Evolutionary conservation across 441 rosid genomes (phyloP).

Genomic region (Adansonia rubrostipa): DNA sequence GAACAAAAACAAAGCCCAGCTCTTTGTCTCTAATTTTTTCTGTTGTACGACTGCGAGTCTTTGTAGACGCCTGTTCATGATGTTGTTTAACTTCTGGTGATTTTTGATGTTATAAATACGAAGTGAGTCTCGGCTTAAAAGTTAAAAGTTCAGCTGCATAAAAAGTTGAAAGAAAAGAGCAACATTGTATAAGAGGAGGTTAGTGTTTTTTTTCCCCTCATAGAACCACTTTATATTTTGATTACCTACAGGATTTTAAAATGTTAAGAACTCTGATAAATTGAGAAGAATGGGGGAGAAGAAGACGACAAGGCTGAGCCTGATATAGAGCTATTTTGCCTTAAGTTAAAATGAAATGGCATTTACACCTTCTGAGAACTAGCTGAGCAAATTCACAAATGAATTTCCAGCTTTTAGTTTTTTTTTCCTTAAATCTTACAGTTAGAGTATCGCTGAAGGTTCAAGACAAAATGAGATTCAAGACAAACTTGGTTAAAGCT

Average conservation of each 20-base stretch:
- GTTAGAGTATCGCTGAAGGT: constrained; percentile 42
- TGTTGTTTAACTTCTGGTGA: constrained; percentile 31
- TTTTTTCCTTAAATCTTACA: constrained; percentile 12
- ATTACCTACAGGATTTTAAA: background rate
- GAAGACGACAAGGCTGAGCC: constrained; percentile 9
- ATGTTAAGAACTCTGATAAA: constrained; percentile 3
- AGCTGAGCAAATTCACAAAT: background rate
- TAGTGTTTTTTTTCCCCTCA: constrained; percentile 21
- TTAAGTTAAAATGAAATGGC: background rate
- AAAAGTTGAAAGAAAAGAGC: background rate
- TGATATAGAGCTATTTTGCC: background rate
- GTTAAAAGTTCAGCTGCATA: constrained; percentile 21
- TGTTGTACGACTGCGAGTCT: background rate
- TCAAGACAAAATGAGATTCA: constrained; percentile 33
- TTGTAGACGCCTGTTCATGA: background rate
- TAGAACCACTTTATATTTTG: constrained; percentile 22
- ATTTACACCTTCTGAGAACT: background rate
- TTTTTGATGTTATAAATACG: constrained; percentile 20
- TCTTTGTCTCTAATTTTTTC: background rate
- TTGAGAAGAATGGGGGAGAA: constrained; percentile 1
- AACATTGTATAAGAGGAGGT: constrained; percentile 31
- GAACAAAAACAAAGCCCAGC: background rate
- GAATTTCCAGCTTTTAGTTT: constrained; percentile 30
- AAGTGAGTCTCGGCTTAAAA: constrained; percentile 17
- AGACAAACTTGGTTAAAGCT: constrained; percentile 24